Base-by-base conservation (phyloP, 176 grass and related monocot genomes). In the Otatea glauca region DNA sequence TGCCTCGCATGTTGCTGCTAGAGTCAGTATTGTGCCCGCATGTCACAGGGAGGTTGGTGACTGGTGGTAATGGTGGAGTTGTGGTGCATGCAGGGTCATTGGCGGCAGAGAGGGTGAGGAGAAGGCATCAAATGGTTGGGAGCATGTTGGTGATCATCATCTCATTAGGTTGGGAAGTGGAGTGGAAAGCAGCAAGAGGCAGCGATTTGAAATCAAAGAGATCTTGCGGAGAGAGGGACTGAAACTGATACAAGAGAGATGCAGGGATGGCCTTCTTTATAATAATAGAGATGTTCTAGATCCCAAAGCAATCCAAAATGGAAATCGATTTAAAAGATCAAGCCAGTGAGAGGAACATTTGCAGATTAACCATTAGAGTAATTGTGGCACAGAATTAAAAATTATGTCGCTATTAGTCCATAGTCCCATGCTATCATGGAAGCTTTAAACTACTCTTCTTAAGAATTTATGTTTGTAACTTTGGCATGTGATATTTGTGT, bases 91-190 rank as follows among this genome's bases (percentile, higher is more conserved):
- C 54, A 76, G 35, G 74, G 6, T 76, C 11, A 76, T 18, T 76
- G 55, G 51, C 7, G 74, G 54, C 37, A 61, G 35, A 61, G 37
- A 77, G 74, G 72, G 72, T 0, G 48, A 74, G 14, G 48, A 74
- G 14, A 60, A 60, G 12, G 53, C 74, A 37, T 41, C 21, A 41
- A 21, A 59, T 12, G 20, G 74, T 60, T 56, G 74, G 72, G 74
- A 42, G 20, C 37, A 76, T 56, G 16, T 9, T 20, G 50, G 50
- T 43, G 75, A 77, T 43, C 16, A n/a, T 43, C 7, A 43, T 77
- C 35, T 41, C 21, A 76, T 61, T 77, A 77, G n/a, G 75, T 77
- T 77, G 35, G 74, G 74, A 76, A 76, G 74, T 34, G 7, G 54
- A 42, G 74, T 42, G 54, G 20, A 9, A 13, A 76, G 54, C 53